Percentiles rank a stretch among this genome's conserved stretches.
Evolutionary conservation across 192 early-diverging fungal genomes (phyloP).

Genomic region (Tieghemiomyces parasiticus): DNA sequence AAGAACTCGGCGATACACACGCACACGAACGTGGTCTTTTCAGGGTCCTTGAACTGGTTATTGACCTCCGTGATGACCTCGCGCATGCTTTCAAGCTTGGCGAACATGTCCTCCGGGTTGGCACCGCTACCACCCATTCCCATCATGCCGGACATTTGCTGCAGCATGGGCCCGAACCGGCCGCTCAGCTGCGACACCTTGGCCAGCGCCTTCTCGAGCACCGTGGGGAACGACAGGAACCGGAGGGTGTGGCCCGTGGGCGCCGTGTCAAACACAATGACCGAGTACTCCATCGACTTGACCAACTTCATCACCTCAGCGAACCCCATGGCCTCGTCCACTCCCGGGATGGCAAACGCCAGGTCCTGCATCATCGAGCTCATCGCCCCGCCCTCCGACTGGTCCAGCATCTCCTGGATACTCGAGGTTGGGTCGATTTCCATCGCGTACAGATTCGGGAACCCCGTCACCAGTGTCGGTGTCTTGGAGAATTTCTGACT

Average conservation of each 20-base stretch:
- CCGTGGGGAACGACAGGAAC: slow-evolving; percentile 94
- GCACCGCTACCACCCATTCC: slow-evolving; percentile 76
- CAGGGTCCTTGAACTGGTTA: slow-evolving; percentile 97
- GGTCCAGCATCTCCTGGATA: slow-evolving; percentile 98
- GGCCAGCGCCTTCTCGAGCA: slow-evolving; percentile 93
- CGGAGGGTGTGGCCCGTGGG: slow-evolving; percentile 98
- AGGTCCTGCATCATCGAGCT: slow-evolving; percentile 91
- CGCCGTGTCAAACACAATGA: slow-evolving; percentile 98
- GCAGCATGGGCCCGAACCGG: slow-evolving; percentile 92
- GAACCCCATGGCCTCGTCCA: slow-evolving; percentile 99
- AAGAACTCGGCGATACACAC: slow-evolving; percentile 99
- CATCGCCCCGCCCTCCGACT: slow-evolving; percentile 54
- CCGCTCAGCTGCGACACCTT: slow-evolving; percentile 89
- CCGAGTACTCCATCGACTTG: slow-evolving; percentile 97
- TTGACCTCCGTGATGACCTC: slow-evolving; percentile 95
- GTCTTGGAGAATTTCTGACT: slow-evolving; percentile 98
- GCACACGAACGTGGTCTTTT: slow-evolving; percentile 98
- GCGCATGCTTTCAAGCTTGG: slow-evolving; percentile 92
- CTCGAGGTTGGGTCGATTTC: slow-evolving; percentile 98
- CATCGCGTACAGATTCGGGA: slow-evolving; percentile 94
- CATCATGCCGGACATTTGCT: slow-evolving; percentile 68
- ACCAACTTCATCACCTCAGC: slow-evolving; percentile 99
- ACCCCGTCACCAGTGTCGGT: slow-evolving; percentile 87
- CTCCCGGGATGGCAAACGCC: slow-evolving; percentile 97
- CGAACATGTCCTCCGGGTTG: slow-evolving; percentile 89